phyloP scores from a whole-genome alignment of 345 rosid genomes.

The Passiflora organensis region DNA sequence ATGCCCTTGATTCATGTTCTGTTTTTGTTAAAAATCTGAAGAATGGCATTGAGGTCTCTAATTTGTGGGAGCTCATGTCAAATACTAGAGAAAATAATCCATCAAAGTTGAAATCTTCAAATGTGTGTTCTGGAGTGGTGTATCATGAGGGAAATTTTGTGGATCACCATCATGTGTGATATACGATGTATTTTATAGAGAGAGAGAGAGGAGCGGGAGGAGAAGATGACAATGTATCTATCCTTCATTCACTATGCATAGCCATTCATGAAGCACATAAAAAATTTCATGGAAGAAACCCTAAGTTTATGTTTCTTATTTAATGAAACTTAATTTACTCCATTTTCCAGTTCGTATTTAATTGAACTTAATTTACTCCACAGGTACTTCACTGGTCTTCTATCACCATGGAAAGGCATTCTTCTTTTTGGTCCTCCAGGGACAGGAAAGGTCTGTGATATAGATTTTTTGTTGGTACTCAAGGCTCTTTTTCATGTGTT shows the following conservation, averaged over 20 bases:
- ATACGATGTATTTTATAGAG: not conserved
- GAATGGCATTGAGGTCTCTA: too few species aligned
- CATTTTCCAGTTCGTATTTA: too few species aligned
- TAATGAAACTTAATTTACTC: not conserved
- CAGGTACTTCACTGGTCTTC: constrained; percentile 90
- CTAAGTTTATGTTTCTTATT: constrained; percentile 2
- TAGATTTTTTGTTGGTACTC: not conserved
- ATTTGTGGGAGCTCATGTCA: too few species aligned
- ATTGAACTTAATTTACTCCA: constrained; percentile 1
- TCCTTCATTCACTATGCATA: not conserved
- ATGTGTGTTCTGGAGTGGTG: too few species aligned
- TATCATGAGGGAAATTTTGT: not conserved
- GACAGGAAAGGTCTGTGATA: constrained; percentile 77
- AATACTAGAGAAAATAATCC: too few species aligned
- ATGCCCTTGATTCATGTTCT: too few species aligned
- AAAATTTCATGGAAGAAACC: constrained; percentile 1
- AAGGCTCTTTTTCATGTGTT: not conserved
- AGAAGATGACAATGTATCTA: not conserved
- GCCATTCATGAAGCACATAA: not conserved
- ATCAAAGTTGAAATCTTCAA: too few species aligned
- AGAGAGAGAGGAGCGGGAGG: too few species aligned
- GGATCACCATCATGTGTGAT: not conserved
- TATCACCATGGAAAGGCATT: constrained; percentile 99
- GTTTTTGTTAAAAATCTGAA: too few species aligned
- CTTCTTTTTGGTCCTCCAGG: constrained; percentile 99